Conservation (phyloP, 257 asterid genomes). For the Solanum chilense region DNA sequence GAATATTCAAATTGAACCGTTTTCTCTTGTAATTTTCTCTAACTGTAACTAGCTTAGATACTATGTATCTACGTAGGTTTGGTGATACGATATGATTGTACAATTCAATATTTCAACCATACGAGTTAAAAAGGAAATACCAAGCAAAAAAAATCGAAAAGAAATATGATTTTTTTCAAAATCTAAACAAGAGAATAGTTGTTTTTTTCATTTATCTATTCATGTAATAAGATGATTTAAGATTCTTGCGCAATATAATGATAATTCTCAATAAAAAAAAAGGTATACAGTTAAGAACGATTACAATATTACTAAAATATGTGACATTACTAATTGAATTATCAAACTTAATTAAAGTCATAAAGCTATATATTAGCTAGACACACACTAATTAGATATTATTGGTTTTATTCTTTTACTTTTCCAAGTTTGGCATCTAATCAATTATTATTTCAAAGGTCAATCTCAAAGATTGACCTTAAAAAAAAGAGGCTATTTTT, state of each 20-base stretch:
- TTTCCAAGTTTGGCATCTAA: background rate
- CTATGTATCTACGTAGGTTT: background rate
- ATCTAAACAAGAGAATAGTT: background rate
- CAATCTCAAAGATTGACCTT: background rate
- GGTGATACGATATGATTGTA: fast-evolving
- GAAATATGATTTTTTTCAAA: background rate
- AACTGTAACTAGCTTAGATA: background rate
- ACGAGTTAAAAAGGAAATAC: background rate
- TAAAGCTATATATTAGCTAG: background rate
- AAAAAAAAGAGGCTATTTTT: background rate
- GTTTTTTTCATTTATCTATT: too few relatives aligned
- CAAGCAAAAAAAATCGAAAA: background rate
- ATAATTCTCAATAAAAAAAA: background rate
- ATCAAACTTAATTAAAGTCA: background rate
- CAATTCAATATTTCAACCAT: background rate
- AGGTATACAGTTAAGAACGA: background rate
- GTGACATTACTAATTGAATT: background rate
- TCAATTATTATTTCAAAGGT: background rate
- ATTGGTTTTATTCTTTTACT: background rate
- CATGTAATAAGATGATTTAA: background rate
- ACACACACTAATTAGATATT: background rate
- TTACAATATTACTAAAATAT: fast-evolving
- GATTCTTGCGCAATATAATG: background rate
- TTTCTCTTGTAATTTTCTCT: background rate
- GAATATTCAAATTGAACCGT: background rate